phyloP scores from a whole-genome alignment of 2,329 filamentous ascomycete genomes.

The Penicillium sp. region DNA sequence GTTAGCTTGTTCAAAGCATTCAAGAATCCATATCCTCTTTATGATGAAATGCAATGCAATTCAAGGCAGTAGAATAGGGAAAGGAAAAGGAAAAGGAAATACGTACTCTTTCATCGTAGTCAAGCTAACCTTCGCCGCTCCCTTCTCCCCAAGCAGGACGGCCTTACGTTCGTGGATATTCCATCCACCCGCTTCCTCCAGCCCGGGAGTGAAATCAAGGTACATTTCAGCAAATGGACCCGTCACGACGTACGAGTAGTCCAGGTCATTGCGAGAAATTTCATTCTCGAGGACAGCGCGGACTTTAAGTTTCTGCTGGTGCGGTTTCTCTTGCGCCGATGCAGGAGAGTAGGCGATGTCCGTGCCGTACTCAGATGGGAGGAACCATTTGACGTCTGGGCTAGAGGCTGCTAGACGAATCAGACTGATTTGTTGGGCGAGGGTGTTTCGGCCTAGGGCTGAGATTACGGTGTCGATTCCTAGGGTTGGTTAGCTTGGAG shows the following conservation, averaged over 20 bases:
- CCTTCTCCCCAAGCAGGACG: conserved; percentile 62
- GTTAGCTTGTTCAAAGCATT: background rate
- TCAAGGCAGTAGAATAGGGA: too few relatives aligned
- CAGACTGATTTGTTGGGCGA: conserved; percentile 65
- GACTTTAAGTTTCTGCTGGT: conserved; percentile 73
- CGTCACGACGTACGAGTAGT: conserved; percentile 71
- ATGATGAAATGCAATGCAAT: background rate
- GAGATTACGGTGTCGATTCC: conserved; percentile 69
- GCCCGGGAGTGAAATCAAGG: conserved; percentile 48
- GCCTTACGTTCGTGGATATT: conserved; percentile 63
- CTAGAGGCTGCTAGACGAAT: conserved; percentile 62
- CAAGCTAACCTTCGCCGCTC: conserved; percentile 66
- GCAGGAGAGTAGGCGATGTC: conserved; percentile 65
- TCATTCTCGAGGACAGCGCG: conserved; percentile 61
- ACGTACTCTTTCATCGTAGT: conserved; percentile 73
- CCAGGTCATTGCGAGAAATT: conserved; percentile 54
- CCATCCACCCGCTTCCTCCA: conserved; percentile 59
- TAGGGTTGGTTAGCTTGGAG: conserved; percentile 22
- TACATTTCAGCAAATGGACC: conserved; percentile 71
- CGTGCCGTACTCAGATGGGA: conserved; percentile 70
- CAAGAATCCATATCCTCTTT: background rate
- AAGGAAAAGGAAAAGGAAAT: background rate
- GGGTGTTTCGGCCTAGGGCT: conserved; percentile 65
- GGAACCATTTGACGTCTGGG: conserved; percentile 63
- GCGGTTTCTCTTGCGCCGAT: conserved; percentile 66